A percentile compares a stretch with the other conserved stretches of the same genome.
Conservation (phyloP, 2,329 filamentous ascomycete species). For the Cyclaneusma minus region DNA sequence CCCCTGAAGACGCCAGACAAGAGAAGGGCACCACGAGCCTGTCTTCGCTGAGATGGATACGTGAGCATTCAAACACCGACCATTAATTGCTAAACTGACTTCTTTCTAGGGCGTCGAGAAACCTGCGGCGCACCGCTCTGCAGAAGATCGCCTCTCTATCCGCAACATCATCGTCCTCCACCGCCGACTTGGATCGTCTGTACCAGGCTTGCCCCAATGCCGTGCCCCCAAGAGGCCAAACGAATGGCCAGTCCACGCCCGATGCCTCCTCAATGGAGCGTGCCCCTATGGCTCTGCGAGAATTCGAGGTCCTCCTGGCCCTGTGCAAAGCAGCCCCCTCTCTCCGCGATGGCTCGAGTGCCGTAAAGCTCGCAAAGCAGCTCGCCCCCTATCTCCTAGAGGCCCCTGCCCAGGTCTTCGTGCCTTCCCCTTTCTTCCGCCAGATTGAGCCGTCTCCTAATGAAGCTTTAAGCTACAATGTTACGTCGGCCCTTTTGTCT, state of each 20-base stretch:
- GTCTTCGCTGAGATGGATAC: no score
- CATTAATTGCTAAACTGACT: constrained; percentile 12
- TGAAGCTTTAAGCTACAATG: constrained; percentile 64
- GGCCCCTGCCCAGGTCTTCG: constrained; percentile 64
- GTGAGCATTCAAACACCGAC: constrained; percentile 20
- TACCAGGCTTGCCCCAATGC: constrained; percentile 40
- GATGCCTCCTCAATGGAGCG: constrained; percentile 28
- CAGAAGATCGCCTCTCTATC: constrained; percentile 51
- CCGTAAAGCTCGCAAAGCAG: constrained; percentile 63
- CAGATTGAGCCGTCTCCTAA: constrained; percentile 77
- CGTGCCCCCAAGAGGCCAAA: constrained; percentile 23
- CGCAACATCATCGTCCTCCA: constrained; percentile 33
- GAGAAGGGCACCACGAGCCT: no score
- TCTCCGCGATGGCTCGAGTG: constrained; percentile 54
- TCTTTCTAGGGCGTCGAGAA: constrained; percentile 23
- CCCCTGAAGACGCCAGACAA: no score
- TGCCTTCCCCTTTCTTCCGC: constrained; percentile 67
- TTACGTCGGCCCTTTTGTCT: constrained; percentile 68
- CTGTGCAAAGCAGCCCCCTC: constrained; percentile 79
- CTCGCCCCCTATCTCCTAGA: constrained; percentile 76
- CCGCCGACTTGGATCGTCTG: constrained; percentile 46
- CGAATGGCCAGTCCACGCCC: constrained; percentile 31
- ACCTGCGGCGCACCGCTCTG: constrained; percentile 45
- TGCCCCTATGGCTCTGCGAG: constrained; percentile 59
- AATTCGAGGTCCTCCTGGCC: constrained; percentile 82